phyloP scores from a whole-genome alignment of 192 early-diverging fungal genomes.

The Chytriomyces sp. region DNA sequence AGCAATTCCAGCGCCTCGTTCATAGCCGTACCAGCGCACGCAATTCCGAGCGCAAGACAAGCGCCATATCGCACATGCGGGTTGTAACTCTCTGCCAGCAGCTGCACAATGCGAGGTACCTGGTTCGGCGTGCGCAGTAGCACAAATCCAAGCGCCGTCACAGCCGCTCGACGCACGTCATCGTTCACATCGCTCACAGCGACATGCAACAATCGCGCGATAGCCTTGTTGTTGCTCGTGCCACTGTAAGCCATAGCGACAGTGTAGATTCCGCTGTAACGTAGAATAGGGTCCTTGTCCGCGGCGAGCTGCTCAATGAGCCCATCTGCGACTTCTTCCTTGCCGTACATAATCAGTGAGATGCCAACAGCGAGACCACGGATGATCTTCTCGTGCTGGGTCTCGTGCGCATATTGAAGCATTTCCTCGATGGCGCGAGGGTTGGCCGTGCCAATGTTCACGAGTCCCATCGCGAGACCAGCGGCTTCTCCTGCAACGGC shows the following conservation, averaged over 20 bases:
- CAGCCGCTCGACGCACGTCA: slow-evolving; percentile 98
- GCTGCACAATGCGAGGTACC: slow-evolving; percentile 97
- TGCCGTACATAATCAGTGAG: slow-evolving; percentile 95
- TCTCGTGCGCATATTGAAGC: slow-evolving; percentile 97
- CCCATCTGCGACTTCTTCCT: slow-evolving; percentile 92
- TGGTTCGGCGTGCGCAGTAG: slow-evolving; percentile 90
- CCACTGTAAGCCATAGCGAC: slow-evolving; percentile 98
- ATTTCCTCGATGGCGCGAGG: slow-evolving; percentile 86
- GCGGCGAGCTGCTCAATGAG: slow-evolving; percentile 79
- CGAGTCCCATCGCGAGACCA: slow-evolving; percentile 93
- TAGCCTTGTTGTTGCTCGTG: slow-evolving; percentile 97
- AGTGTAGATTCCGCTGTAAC: slow-evolving; percentile 96
- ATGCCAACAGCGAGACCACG: slow-evolving; percentile 93
- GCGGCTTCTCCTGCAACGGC: slow-evolving; percentile 98
- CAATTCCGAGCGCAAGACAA: slow-evolving; percentile 93
- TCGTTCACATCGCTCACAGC: slow-evolving; percentile 99
- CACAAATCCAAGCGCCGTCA: slow-evolving; percentile 94
- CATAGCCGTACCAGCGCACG: slow-evolving; percentile 93
- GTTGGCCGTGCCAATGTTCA: slow-evolving; percentile 92
- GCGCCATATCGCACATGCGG: slow-evolving; percentile 98
- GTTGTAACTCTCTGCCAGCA: slow-evolving; percentile 97
- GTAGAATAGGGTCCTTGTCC: slow-evolving; percentile 95
- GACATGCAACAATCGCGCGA: slow-evolving; percentile 90
- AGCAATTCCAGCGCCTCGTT: slow-evolving; percentile 88
- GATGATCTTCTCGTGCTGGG: slow-evolving; percentile 99